Evolutionary conservation across 2,329 filamentous ascomycete species (phyloP).

Genomic region (Seiridium unicorne): DNA sequence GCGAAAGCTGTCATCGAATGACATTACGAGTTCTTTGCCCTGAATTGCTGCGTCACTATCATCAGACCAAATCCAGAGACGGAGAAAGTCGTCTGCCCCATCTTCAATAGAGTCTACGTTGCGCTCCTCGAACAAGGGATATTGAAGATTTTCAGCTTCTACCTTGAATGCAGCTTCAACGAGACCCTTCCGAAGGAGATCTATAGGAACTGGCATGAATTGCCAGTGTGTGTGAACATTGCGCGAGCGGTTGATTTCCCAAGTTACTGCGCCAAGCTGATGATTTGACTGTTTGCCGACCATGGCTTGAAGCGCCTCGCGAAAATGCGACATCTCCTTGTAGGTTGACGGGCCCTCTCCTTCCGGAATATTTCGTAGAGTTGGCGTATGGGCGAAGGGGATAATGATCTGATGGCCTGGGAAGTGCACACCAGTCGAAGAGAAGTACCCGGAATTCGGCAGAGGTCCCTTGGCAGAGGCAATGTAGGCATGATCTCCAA

Average conservation of each 20-base stretch:
- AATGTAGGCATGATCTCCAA: conserved; percentile 83
- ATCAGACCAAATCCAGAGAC: conserved; percentile 75
- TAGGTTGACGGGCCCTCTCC: conserved; percentile 57
- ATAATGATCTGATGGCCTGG: conserved; percentile 90
- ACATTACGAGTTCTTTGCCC: conserved; percentile 72
- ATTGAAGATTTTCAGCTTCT: conserved; percentile 72
- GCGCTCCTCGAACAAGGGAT: conserved; percentile 48
- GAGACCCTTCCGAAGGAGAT: conserved; percentile 68
- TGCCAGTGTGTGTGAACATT: conserved; percentile 96
- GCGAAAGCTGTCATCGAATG: conserved; percentile 66
- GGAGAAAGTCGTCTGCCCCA: conserved; percentile 68
- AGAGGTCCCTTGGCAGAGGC: conserved; percentile 92
- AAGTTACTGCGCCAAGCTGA: conserved; percentile 79
- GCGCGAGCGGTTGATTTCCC: conserved; percentile 80
- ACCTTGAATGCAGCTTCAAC: conserved; percentile 89
- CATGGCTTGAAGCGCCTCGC: conserved; percentile 76
- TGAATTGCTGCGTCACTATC: conserved; percentile 53
- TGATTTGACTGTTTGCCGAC: conserved; percentile 53
- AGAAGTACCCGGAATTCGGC: conserved; percentile 67
- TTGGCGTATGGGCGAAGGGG: conserved; percentile 78
- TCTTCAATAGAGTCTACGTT: conserved; percentile 51
- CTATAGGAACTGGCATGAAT: conserved; percentile 72
- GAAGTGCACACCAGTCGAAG: conserved; percentile 63
- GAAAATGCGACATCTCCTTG: conserved; percentile 81
- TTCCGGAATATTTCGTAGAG: conserved; percentile 64